Evolutionary conservation across 257 asterid species (phyloP), one percentile per base, ranked within the genome.

Genomic region (Fraxinus quadrangulata): DNA sequence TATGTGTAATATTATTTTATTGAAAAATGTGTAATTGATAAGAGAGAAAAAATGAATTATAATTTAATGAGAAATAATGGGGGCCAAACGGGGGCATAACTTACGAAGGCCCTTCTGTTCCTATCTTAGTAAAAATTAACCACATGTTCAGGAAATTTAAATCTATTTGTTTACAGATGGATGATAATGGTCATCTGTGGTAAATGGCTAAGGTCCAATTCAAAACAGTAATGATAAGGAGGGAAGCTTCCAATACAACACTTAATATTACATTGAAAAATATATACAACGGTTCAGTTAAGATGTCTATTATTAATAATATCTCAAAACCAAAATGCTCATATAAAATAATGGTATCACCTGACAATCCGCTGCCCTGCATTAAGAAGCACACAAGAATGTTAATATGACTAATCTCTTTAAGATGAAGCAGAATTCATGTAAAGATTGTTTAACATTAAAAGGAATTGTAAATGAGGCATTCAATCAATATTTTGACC

Each of bases 341-440:
- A 11, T 24, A 5, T 17, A 16, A 59, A 63, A 24, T 63, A 11
- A 63, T 63, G 14, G 66, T 34, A 68, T 45, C 86, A 92, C 97
- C 96, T 92, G 96, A 80, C 90, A 89, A 86, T 91, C 97, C 10
- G 95, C 96, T 26, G 96, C 97, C 92, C 95, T 92, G 95, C 75
- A 76, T 79, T 63, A 89, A 77, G 80, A 85, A 70, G 73, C 77
- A 87, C 73, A 81, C 67, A 74, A 59, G 42, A 69, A 24, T 79
- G 75, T 85, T 81, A 86, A 80, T 77, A 77, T 42, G 78, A 36
- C 33, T 65, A 39, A 72, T 65, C 37, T 30, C 33, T 36, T 61
- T 67, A 47, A 21, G 28, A 71, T 31, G 40, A 72, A 59, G 16
- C 36, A 56, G 4, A 69, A 77, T 14, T 67, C n/a, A 16, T 23